A percentile compares a stretch with the other conserved stretches of the same genome.
Evolutionary conservation across 1,139 yeast genomes (phyloP).

Genomic region (Ogataea hybrid): DNA sequence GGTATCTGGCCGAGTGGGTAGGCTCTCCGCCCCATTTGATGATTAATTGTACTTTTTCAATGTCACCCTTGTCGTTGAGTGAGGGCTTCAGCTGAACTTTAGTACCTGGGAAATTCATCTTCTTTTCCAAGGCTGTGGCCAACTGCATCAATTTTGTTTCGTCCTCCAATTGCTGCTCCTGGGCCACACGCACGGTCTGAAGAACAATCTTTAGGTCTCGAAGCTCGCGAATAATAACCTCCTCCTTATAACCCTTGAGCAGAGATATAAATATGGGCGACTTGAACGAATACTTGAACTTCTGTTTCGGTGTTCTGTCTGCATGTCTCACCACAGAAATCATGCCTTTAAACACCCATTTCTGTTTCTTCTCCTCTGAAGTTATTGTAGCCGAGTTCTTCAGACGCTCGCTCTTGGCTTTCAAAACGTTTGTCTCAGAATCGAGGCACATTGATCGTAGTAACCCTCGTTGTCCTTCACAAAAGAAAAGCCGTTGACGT

Average conservation of each 20-base stretch:
- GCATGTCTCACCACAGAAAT: constrained; percentile 95
- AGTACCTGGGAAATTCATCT: constrained; percentile 90
- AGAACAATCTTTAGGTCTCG: constrained; percentile 83
- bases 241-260: constrained; percentile 92
- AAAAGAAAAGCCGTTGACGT: constrained; percentile 97
- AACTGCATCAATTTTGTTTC: constrained; percentile 70
- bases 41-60: constrained; percentile 93
- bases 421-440: constrained; percentile 71
- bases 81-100: constrained; percentile 95
- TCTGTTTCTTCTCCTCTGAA: constrained; percentile 80
- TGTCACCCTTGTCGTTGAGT: constrained; percentile 59
- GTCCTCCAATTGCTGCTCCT: constrained; percentile 77
- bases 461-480: constrained; percentile 90
- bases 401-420: constrained; percentile 51
- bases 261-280: constrained; percentile 83
- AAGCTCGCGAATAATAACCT: constrained; percentile 89
- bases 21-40: constrained; percentile 99
- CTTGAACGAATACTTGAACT: constrained; percentile 91
- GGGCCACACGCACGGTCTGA: constrained; percentile 81
- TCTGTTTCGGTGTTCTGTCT: constrained; percentile 98
- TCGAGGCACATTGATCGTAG: constrained; percentile 80
- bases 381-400: constrained; percentile 24
- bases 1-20: constrained; percentile 94
- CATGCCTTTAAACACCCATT: constrained; percentile 95
- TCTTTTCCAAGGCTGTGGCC: constrained; percentile 82